Evolutionary conservation across 306 rosid species (phyloP), one percentile per base, ranked within the genome.

Genomic region (Hippophae rhamnoides): DNA sequence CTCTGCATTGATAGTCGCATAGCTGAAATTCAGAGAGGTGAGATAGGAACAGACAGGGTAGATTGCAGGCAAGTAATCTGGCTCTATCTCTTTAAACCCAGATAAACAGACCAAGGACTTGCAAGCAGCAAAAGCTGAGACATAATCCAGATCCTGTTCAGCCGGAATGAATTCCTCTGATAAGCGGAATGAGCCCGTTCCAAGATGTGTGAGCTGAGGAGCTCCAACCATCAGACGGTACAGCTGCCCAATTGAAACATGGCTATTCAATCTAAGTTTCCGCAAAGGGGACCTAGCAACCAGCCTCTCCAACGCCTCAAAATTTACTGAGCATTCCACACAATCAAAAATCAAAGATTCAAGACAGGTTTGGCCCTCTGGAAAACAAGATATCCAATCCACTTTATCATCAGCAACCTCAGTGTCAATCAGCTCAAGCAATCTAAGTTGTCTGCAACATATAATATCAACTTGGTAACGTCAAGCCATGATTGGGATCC

Each of bases 231-330:
- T 70, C 62, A 88, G 69, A 41, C 77, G 81, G 55, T 78, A 70
- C 2, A 88, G 65, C 69, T 80, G 82, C 63, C 76, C 61, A 57
- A 89, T 78, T 27, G 95, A 72, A 65, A 83, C 84, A 51, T 6
- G 7, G 6, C 76, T 69, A 56, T 84, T 89, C 81, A 84, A 68
- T 46, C 85, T 61, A 43, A 89, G 93, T 69, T 82, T 89, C 84
- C 74, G 84, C 81, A 89, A 61, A 50, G 95, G 95, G 2, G 97
- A 89, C 82, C 97, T 76, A 41, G 74, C 74, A 74, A 84, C 97
- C 47, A 89, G 72, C 70, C 74, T 63, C 77, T 86, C 97, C 89
- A 89, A 82, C 9, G 97, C 92, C 66, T 76, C 87, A 1, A 86
- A 84, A 77, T 80, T 82, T 54, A 84, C 45, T 2, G 64, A 78